Evolutionary conservation across 2,329 filamentous ascomycete genomes (phyloP).

Genomic region (Calonectria pseudoturangicola): DNA sequence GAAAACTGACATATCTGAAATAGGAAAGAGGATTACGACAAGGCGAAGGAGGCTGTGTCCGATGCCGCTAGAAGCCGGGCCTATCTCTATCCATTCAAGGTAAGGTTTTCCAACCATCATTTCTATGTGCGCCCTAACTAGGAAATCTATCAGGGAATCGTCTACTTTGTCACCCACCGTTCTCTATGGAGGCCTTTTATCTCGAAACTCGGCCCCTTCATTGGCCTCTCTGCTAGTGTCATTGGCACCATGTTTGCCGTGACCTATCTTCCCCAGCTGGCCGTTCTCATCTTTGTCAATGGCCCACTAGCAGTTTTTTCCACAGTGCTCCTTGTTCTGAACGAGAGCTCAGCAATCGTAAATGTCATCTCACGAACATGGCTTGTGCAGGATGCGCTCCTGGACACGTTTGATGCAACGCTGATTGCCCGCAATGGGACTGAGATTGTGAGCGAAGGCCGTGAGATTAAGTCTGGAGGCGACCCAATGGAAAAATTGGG

Average conservation of each 20-base stretch:
- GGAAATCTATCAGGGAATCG: conserved; percentile 68
- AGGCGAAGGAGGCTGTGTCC: conserved; percentile 77
- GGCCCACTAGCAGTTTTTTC: conserved; percentile 87
- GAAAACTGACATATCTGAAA: conserved; percentile 54
- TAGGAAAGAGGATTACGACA: conserved; percentile 82
- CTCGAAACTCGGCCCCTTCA: conserved; percentile 74
- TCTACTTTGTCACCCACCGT: conserved; percentile 75
- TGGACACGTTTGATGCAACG: conserved; percentile 92
- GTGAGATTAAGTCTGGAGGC: conserved; percentile 79
- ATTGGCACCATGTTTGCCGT: conserved; percentile 90
- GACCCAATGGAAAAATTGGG: conserved; percentile 76
- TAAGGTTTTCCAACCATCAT: conserved; percentile 51
- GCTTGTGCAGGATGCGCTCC: conserved; percentile 86
- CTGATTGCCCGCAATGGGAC: conserved; percentile 71
- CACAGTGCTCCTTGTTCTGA: conserved; percentile 80
- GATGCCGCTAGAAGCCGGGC: conserved; percentile 85
- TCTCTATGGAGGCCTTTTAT: conserved; percentile 76
- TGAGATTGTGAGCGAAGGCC: conserved; percentile 82
- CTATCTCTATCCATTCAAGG: conserved; percentile 90
- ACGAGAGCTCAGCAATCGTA: conserved; percentile 76
- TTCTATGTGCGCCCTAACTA: conserved; percentile 30
- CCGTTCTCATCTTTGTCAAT: conserved; percentile 88
- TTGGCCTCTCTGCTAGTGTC: conserved; percentile 83
- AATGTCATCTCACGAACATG: conserved; percentile 79
- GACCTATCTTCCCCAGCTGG: conserved; percentile 89